Conservation (phyloP, 495 filamentous ascomycete genomes). For the Pseudoneurospora amorphoporcata region DNA sequence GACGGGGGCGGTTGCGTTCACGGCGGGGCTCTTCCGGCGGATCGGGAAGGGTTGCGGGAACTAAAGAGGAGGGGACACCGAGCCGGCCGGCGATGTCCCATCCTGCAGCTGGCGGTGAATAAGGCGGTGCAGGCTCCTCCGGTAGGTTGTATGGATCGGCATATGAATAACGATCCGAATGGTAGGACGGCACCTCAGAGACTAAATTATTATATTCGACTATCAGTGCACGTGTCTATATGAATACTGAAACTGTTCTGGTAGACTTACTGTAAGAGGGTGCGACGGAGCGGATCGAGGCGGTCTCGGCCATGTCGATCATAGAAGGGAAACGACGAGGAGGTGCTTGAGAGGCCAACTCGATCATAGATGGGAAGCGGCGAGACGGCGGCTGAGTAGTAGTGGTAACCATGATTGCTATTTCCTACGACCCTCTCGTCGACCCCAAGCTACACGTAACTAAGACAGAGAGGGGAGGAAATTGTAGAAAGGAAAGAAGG, state of each 20-base stretch:
- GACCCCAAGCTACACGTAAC: not conserved
- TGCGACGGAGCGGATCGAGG: constrained; percentile 40
- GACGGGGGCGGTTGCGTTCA: not conserved
- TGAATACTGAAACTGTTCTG: not conserved
- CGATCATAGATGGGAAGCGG: not conserved
- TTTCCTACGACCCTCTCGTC: not conserved
- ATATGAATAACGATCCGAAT: constrained; percentile 14
- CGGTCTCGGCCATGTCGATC: constrained; percentile 26
- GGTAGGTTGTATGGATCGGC: constrained; percentile 20
- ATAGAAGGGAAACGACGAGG: not conserved
- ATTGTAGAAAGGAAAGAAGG: not conserved
- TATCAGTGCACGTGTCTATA: not conserved
- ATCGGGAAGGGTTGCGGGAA: not conserved
- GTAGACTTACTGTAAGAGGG: constrained; percentile 39
- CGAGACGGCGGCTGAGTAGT: not conserved
- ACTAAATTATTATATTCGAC: constrained; percentile 14
- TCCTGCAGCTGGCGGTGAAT: constrained; percentile 22
- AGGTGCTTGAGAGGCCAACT: not conserved
- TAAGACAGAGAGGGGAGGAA: not conserved
- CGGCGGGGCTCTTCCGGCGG: not conserved
- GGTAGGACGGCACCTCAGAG: constrained; percentile 39
- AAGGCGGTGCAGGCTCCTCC: constrained; percentile 28
- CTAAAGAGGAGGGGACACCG: not conserved
- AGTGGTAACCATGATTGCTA: not conserved
- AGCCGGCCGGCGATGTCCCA: not conserved